Evolutionary conservation across 108 stramenopile genomes (phyloP).

Genomic region (Phaeodactylum tricornutum): DNA sequence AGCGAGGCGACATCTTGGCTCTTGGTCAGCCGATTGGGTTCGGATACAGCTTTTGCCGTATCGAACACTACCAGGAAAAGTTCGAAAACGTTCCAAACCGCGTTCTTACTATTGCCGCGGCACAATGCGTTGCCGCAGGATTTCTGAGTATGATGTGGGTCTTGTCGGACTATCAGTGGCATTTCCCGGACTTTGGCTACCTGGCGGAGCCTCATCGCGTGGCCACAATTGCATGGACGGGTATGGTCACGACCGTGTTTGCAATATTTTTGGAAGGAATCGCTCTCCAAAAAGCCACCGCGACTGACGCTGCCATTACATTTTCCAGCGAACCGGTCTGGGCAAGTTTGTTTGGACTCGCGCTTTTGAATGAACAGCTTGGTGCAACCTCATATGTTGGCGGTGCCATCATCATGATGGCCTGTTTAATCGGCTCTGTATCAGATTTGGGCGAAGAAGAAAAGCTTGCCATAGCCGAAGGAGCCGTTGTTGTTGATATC

Average conservation of each 20-base stretch:
- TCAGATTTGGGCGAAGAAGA: constrained; percentile 8
- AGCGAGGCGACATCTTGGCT: constrained; percentile 26
- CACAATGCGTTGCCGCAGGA: constrained; percentile 26
- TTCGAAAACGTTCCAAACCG: constrained; percentile 26
- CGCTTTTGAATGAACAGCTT: constrained; percentile 24
- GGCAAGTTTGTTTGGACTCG: constrained; percentile 48
- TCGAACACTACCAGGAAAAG: constrained; percentile 25
- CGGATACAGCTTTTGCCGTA: constrained; percentile 50
- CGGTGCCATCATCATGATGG: constrained; percentile 25
- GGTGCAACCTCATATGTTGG: constrained; percentile 13
- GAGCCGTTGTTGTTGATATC: neutral
- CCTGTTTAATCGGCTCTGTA: constrained; percentile 22
- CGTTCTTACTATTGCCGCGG: constrained; percentile 30
- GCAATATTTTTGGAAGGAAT: constrained; percentile 55
- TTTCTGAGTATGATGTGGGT: constrained; percentile 16
- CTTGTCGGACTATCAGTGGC: constrained; percentile 20
- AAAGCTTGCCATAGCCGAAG: neutral
- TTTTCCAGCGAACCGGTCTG: constrained; percentile 67
- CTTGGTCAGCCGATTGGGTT: constrained; percentile 50
- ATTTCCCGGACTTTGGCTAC: constrained; percentile 26
- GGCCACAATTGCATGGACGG: constrained; percentile 49
- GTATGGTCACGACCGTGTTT: constrained; percentile 54
- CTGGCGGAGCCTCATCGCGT: constrained; percentile 12
- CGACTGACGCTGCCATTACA: constrained; percentile 60
- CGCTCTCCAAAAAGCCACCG: constrained; percentile 48